Base-by-base conservation (phyloP, 805 yeast species). In the Kodamaea jinghongensis region DNA sequence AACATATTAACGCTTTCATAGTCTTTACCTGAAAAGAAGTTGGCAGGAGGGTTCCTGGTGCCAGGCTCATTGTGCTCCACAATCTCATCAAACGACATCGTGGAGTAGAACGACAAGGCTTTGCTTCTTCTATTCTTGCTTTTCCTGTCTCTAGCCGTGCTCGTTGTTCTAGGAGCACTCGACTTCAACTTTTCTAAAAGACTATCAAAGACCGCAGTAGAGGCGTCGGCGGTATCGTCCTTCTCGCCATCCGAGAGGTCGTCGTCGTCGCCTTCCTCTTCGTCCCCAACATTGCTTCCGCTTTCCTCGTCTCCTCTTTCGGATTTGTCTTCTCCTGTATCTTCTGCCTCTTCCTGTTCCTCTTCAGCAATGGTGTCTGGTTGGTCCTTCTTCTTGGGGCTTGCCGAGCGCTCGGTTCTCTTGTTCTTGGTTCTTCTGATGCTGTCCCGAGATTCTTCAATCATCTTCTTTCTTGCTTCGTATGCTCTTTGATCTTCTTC, bases 401-500 rank as follows among this genome's bases (percentile, higher is more conserved):
- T 32, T 35, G 33, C 11, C 17, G 26, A 20, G 20, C 38, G 34
- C 9, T 26, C 38, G 15, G 33, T 37, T 17, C 38, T 45, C 28
- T 40, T 35, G 37, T 36, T 43, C 31, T 40, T 31, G 34, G 42
- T 23, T 10, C 33, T 25, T 14, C 31, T 38, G 17, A 38, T 29
- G 23, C 50, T 25, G 30, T 47, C 34, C 35, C 40, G 33, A 31
- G 56, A 50, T 20, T 55, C 58, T 45, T 67, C 70, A 16, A 65
- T 50, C 38, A 54, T 43, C 38, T 51, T 58, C 46, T 66, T 66
- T 41, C 70, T 54, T 3, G 60, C 56, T 36, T 67, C 71, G 34
- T 65, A 62, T 0, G 60, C 61, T 28, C 63, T 71, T 47, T 80
- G 80, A 50, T 90, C 95, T 54, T 87, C 95, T 64, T 93, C 99